Base-by-base conservation (phyloP, 805 yeast species). In the Kluyveromyces aestuarii region DNA sequence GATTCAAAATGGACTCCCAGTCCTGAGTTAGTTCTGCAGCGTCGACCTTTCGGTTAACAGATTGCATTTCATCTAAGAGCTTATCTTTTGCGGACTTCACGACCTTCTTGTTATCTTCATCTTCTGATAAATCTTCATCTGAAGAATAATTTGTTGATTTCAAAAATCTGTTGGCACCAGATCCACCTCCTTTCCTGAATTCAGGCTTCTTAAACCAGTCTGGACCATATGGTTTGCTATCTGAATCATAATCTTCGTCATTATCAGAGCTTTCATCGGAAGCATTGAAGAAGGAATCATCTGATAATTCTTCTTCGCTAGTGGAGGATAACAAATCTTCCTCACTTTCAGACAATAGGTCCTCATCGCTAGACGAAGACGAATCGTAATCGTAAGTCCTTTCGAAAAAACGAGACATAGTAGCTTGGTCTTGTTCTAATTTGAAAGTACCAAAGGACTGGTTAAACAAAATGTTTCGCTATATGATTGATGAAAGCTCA, bases 21-120 rank as follows among this genome's bases (percentile, higher is more conserved):
- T 87, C 91, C 60, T 79, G 80, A 55, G 77, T 76, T 68, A 78
- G 76, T 59, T 80, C 81, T 45, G 82, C 81, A 50, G 76, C 75
- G 61, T 83, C 89, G 59, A 89, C 79, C 46, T 79, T 75, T 60
- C 80, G 82, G 57, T 83, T 77, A 35, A 78, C 68, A 25, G 74
- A 73, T 58, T 79, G 82, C 71, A 93, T 77, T 67, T 93, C 99
- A 63, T 89, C 97, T 58, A 89, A 67, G 52, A 89, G 75, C 73
- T 91, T 93, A 55, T 90, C 98, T 71, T 84, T 87, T 47, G 97
- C 96, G 50, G 93, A 82, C 72, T 87, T 90, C 57, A 91, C 96
- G 40, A 89, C 88, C 57, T 83, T 85, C 65, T 81, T 84, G 61
- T 82, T 86, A 50, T 84, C 91, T 51, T 74, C 80, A 53, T 73